These are phyloP conservation scores for Leccinum fuscescens DNA, from an alignment of 1,284 basidiomycete genomes.

Conservation along the genomic window DNA sequence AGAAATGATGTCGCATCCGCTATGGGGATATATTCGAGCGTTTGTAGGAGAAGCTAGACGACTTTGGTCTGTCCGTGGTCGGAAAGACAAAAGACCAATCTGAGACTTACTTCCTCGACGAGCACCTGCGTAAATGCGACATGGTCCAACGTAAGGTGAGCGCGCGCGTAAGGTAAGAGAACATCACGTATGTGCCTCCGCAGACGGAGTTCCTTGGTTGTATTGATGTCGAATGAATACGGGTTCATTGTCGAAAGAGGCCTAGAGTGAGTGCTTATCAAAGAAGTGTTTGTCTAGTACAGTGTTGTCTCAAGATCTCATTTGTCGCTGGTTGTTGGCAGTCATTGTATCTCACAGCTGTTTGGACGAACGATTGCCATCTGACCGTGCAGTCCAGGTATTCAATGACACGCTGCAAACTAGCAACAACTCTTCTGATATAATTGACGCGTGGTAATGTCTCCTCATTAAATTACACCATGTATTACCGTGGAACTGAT, in stretches of 20 bases:
- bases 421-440: neutral
- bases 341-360: neutral
- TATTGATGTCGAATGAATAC: slow-evolving; percentile 19
- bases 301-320: too few species aligned
- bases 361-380: neutral
- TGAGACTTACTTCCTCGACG: slow-evolving; percentile 44
- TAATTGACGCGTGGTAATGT: neutral
- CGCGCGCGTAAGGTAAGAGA: slow-evolving; percentile 50
- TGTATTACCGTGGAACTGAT: slow-evolving; percentile 5
- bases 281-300: neutral
- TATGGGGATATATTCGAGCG: slow-evolving; percentile 43
- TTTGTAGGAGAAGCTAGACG: slow-evolving; percentile 44
- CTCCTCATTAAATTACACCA: slow-evolving; percentile 15
- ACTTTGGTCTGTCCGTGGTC: slow-evolving; percentile 7
- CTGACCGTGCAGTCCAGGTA: neutral
- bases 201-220: slow-evolving; percentile 31
- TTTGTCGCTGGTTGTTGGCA: neutral
- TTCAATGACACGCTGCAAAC: slow-evolving; percentile 4
- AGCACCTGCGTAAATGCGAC: slow-evolving; percentile 50
- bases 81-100: neutral
- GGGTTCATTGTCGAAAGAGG: slow-evolving; percentile 15
- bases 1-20: slow-evolving; percentile 49
- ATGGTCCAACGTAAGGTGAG: slow-evolving; percentile 57
- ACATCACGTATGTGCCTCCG: slow-evolving; percentile 51
- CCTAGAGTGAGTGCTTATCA: neutral